phyloP scores from a whole-genome alignment of 331 rosid species.

The Acacia pycnantha region DNA sequence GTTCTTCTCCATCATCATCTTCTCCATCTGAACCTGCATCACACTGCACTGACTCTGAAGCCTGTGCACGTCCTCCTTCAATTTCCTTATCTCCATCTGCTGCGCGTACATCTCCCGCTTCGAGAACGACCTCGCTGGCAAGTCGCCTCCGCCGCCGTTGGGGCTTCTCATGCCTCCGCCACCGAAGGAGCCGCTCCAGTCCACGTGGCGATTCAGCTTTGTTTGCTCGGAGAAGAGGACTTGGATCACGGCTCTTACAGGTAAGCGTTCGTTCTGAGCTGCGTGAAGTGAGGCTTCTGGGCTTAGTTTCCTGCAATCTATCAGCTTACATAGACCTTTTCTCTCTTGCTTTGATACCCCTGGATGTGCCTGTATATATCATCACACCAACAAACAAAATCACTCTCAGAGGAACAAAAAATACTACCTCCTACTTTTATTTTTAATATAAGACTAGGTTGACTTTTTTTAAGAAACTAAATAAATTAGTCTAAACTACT shows the following conservation, averaged over 20 bases:
- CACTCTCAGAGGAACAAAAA: not conserved
- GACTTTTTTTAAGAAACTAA: no score
- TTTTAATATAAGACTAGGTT: no score
- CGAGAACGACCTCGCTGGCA: slow-evolving; percentile 48
- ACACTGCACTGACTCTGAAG: slow-evolving; percentile 66
- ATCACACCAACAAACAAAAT: not conserved
- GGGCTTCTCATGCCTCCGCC: slow-evolving; percentile 59
- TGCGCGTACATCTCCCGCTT: slow-evolving; percentile 65
- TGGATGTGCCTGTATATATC: slow-evolving; percentile 67
- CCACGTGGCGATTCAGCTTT: slow-evolving; percentile 54
- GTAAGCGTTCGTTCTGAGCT: slow-evolving; percentile 85
- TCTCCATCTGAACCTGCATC: slow-evolving; percentile 72
- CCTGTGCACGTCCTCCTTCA: slow-evolving; percentile 72
- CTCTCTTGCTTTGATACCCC: slow-evolving; percentile 70
- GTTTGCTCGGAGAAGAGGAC: slow-evolving; percentile 80
- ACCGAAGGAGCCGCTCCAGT: slow-evolving; percentile 78
- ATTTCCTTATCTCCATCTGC: slow-evolving; percentile 65
- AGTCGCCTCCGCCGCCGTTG: slow-evolving; percentile 39
- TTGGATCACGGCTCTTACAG: slow-evolving; percentile 87
- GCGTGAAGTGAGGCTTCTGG: slow-evolving; percentile 92
- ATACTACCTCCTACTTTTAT: no score
- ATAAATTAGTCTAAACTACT: no score
- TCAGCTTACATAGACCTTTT: slow-evolving; percentile 65
- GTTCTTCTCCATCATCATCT: slow-evolving; percentile 39
- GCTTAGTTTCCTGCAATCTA: slow-evolving; percentile 82